A percentile compares a stretch with the other conserved stretches of the same genome.
These are phyloP conservation scores for Leccinum angustisporum DNA, from an alignment of 1,284 basidiomycete species.

Conservation along the genomic window DNA sequence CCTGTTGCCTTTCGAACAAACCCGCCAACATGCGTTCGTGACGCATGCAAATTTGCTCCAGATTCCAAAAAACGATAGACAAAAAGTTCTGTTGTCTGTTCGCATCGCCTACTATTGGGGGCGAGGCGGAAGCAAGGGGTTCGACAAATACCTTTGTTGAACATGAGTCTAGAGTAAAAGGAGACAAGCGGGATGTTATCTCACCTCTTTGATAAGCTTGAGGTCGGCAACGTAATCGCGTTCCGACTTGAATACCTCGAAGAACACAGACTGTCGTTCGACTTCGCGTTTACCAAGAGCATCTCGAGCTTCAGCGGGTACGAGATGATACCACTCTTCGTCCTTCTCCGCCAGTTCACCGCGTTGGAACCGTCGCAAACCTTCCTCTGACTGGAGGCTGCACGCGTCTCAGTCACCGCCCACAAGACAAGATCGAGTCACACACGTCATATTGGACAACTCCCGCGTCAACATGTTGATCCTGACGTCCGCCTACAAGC, in stretches of 20 bases:
- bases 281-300: conserved; percentile 72
- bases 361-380: conserved; percentile 60
- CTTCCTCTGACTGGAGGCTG: conserved; percentile 64
- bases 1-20: conserved; percentile 70
- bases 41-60: conserved; percentile 58
- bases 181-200: conserved; percentile 9
- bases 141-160: conserved; percentile 62
- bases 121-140: conserved; percentile 51
- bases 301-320: conserved; percentile 64
- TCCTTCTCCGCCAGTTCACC: conserved; percentile 60
- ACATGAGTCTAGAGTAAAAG: conserved; percentile 6
- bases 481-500: conserved; percentile 29
- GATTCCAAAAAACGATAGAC: conserved; percentile 73
- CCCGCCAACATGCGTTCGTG: conserved; percentile 67
- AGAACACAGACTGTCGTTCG: conserved; percentile 76
- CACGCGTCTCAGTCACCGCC: conserved; percentile 10
- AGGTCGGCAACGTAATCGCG: conserved; percentile 78
- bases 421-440: conserved; percentile 28
- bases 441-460: conserved; percentile 56
- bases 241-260: conserved; percentile 82
- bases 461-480: conserved; percentile 45
- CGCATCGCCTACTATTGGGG: conserved; percentile 54
- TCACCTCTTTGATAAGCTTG: conserved; percentile 63
- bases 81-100: conserved; percentile 58
- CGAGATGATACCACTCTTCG: conserved; percentile 76